Evolutionary conservation across 805 yeast genomes (phyloP).

Genomic region (Peterozyma toletana): DNA sequence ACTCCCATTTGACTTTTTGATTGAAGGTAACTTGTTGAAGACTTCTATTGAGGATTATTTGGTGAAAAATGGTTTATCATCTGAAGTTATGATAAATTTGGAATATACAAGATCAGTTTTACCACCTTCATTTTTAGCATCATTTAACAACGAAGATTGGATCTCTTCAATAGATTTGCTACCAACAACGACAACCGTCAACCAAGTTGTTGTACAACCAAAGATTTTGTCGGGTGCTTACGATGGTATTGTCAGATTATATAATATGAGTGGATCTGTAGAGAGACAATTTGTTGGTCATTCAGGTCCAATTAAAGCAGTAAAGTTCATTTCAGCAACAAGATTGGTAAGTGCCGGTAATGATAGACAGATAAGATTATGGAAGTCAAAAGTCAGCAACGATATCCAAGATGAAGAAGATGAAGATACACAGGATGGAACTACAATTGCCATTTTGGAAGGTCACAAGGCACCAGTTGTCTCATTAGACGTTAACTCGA

Average conservation of each 20-base stretch:
- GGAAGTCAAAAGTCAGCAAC: slow-evolving; percentile 56
- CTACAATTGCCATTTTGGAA: slow-evolving; percentile 76
- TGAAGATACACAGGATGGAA: slow-evolving; percentile 44
- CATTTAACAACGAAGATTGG: slow-evolving; percentile 94
- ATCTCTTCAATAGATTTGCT: slow-evolving; percentile 63
- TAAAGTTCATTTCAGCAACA: slow-evolving; percentile 69
- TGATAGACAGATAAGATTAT: slow-evolving; percentile 81
- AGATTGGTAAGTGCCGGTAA: slow-evolving; percentile 81
- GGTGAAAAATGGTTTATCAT: slow-evolving; percentile 66
- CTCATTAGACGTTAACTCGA: slow-evolving; percentile 51
- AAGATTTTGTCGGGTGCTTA: slow-evolving; percentile 82
- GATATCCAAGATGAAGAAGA: slow-evolving; percentile 25
- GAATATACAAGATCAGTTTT: slow-evolving; percentile 90
- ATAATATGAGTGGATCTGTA: slow-evolving; percentile 75
- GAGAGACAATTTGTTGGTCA: slow-evolving; percentile 83
- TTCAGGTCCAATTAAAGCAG: slow-evolving; percentile 77
- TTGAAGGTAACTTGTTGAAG: slow-evolving; percentile 77
- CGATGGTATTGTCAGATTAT: slow-evolving; percentile 90
- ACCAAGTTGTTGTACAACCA: slow-evolving; percentile 34
- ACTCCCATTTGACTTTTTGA: slow-evolving; percentile 87
- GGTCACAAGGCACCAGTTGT: slow-evolving; percentile 91
- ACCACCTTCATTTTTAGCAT: slow-evolving; percentile 89
- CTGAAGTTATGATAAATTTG: slow-evolving; percentile 69
- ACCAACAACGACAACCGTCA: slow-evolving; percentile 22
- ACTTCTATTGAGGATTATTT: slow-evolving; percentile 77